Conservation (phyloP, 495 filamentous ascomycete genomes). For the Penicillium silybi region DNA sequence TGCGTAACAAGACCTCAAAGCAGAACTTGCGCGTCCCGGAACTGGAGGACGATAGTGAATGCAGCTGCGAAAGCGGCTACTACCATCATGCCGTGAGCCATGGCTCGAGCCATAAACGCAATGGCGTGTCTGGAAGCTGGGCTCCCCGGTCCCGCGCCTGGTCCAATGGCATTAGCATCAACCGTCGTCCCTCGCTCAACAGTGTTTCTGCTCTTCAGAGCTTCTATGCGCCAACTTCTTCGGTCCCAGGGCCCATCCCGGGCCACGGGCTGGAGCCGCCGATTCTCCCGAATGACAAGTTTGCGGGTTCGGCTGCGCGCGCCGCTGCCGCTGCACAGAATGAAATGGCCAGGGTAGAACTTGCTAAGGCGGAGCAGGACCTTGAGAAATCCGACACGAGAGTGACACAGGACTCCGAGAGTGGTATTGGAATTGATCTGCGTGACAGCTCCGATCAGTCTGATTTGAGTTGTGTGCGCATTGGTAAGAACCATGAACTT, state of each 20-base stretch:
- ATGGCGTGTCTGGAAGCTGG: constrained; percentile 20
- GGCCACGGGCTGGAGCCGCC: constrained; percentile 39
- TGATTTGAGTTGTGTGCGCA: constrained; percentile 36
- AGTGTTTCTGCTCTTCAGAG: constrained; percentile 37
- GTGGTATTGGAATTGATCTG: constrained; percentile 75
- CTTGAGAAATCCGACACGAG: constrained; percentile 30
- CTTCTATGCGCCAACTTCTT: constrained; percentile 35
- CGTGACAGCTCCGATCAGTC: constrained; percentile 45
- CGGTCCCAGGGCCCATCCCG: constrained; percentile 31
- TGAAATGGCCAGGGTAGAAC: constrained; percentile 33
- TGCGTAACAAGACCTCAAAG: constrained; percentile 41
- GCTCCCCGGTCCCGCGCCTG: constrained; percentile 19
- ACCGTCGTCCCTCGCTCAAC: constrained; percentile 38
- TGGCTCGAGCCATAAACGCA: constrained; percentile 14
- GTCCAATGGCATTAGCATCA: constrained; percentile 30
- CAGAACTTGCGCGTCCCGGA: constrained; percentile 21
- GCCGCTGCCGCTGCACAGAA: constrained; percentile 68
- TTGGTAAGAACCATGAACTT: constrained; percentile 28
- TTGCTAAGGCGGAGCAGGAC: constrained; percentile 41
- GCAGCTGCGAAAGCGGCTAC: neutral
- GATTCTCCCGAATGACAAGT: constrained; percentile 36
- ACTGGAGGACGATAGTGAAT: constrained; percentile 12
- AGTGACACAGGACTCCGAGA: constrained; percentile 59
- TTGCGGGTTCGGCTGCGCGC: constrained; percentile 65
- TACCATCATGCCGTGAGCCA: constrained; percentile 10